These are phyloP conservation scores for Komagataella populi DNA, from an alignment of 805 yeast genomes.

Conservation along the genomic window DNA sequence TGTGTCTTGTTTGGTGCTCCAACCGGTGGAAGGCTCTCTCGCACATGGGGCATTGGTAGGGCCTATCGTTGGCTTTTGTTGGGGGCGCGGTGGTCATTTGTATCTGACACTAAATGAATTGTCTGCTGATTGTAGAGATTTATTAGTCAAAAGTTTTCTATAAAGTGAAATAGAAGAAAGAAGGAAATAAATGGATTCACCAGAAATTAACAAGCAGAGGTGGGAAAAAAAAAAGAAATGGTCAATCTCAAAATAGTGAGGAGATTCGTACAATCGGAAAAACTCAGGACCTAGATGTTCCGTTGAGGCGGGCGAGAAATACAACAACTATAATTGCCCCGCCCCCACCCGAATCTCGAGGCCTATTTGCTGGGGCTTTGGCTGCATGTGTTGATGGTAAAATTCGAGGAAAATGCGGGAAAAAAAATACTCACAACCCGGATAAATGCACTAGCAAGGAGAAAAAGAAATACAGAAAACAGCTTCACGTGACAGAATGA, in stretches of 20 bases:
- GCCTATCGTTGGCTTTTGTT: slow-evolving; percentile 23
- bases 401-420: background rate
- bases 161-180: background rate
- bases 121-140: background rate
- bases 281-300: background rate
- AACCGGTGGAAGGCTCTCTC: slow-evolving; percentile 76
- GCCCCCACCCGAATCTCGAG: background rate
- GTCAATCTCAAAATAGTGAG: background rate
- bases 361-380: background rate
- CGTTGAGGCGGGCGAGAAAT: background rate
- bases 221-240: background rate
- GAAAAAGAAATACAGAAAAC: background rate
- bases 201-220: background rate
- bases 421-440: background rate
- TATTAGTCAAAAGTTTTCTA: too few species aligned
- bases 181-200: background rate
- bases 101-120: background rate
- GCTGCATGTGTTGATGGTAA: background rate
- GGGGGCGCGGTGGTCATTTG: background rate
- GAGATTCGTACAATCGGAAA: background rate
- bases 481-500: background rate
- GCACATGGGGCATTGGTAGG: slow-evolving; percentile 77
- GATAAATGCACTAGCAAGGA: background rate
- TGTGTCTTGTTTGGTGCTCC: slow-evolving; percentile 86
- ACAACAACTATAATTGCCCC: background rate